Evolutionary conservation across 768 basidiomycete species (phyloP), one percentile per base, ranked within the genome.

Genomic region (Epithele typhae): DNA sequence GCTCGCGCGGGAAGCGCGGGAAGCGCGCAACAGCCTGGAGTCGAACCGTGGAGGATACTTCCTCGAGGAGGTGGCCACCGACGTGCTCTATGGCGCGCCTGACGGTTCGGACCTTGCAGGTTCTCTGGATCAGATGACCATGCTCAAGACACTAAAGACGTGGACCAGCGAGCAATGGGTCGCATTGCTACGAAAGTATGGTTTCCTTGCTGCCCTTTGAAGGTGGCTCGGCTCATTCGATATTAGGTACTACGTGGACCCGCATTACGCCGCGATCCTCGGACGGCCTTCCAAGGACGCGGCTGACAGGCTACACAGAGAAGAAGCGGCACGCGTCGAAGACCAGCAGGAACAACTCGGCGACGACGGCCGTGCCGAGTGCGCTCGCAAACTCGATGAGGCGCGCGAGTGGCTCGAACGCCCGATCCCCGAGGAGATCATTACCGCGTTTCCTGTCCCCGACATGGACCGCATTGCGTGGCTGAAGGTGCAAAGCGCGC

Each of bases 391-490:
- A 52, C 70, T 98, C 9, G 82, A 90, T 54, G 77, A 71, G 25
- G 91, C 95, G 5, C 93, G 96, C 66, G 75, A 76, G n/a, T 88
- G 92, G 60, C 87, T 97, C 59, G 87, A 87, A 46, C 68, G 66
- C 46, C 79, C 84, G 11, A 91, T 97, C 35, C 94, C 95, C 1
- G 68, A 72, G 11, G 81, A 88, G 19, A 73, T 96, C 49, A 65
- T 99, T 23, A 84, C 81, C 2, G 71, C 76, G 11, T 98, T 97
- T 74, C 85, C 84, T 17, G 81, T 96, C 23, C 94, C 94, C 0
- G 79, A 88, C 55, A 88, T 94, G 33, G 83, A 84, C 60, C 85
- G 77, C 46, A 93, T 98, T 53, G 81, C 84, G 8, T 97, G 94
- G 92, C 92, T 97, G 46, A 82, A 87, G 3, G 79, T 81, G 14